phyloP scores from a whole-genome alignment of 257 asterid species.

The Striga asiatica region DNA sequence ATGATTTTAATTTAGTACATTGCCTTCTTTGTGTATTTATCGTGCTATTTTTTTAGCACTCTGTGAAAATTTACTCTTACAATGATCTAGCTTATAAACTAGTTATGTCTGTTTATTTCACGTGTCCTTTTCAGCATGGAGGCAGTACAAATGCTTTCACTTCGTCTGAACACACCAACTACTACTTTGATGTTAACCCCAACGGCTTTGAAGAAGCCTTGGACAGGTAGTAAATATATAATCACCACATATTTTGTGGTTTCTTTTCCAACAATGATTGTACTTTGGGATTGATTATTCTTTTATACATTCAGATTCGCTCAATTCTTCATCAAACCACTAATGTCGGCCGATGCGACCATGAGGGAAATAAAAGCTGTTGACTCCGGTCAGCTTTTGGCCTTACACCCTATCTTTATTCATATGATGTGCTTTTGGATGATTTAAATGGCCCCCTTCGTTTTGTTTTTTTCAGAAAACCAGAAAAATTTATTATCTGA shows the following conservation, averaged over 20 bases:
- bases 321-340: conserved; percentile 88
- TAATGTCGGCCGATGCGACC: conserved; percentile 97
- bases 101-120: neutral
- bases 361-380: conserved; percentile 92
- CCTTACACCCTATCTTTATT: conserved; percentile 11
- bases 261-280: neutral
- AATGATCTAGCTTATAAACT: conserved; percentile 1
- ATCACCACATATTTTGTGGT: conserved; percentile 1
- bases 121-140: conserved; percentile 52
- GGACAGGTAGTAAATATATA: conserved; percentile 54
- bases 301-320: conserved; percentile 57
- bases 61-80: neutral
- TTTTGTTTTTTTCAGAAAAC: conserved; percentile 45
- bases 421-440: conserved; percentile 17
- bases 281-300: conserved; percentile 11
- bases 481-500: conserved; percentile 90
- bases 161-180: conserved; percentile 74
- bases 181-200: conserved; percentile 76
- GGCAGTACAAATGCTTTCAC: conserved; percentile 99
- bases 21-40: neutral
- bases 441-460: conserved; percentile 14
- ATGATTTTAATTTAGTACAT: neutral
- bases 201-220: conserved; percentile 84
- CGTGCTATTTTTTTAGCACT: neutral
- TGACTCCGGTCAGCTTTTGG: conserved; percentile 66